A percentile compares a stretch with the other conserved stretches of the same genome.
Evolutionary conservation across 306 rosid genomes (phyloP).

Genomic region (Astragalus glycyphyllos): DNA sequence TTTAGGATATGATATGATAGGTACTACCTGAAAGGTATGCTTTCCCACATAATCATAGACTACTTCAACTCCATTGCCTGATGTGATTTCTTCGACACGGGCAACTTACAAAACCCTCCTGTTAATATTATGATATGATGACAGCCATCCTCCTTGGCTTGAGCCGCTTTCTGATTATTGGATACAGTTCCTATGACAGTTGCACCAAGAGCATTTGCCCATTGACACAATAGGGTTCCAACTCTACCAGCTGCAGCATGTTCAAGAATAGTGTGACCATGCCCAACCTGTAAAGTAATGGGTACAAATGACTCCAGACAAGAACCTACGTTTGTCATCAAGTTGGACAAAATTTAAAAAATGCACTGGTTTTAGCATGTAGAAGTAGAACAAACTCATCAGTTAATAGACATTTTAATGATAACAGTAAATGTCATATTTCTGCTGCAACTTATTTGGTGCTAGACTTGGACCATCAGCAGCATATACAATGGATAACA

Average conservation of each 20-base stretch:
- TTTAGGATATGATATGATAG: neutral
- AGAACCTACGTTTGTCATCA: too few relatives aligned
- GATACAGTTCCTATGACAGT: constrained; percentile 92
- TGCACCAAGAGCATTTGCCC: constrained; percentile 94
- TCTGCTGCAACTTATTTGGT: too few relatives aligned
- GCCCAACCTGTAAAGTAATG: constrained; percentile 60
- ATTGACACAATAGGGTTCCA: constrained; percentile 86
- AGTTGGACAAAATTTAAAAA: too few relatives aligned
- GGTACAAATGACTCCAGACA: too few relatives aligned
- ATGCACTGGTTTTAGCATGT: too few relatives aligned
- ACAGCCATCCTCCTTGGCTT: constrained; percentile 94
- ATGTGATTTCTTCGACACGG: constrained; percentile 79
- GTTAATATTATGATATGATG: constrained; percentile 74
- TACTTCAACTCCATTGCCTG: constrained; percentile 83
- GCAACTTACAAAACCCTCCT: constrained; percentile 76
- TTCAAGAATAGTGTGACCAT: constrained; percentile 78
- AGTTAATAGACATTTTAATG: too few relatives aligned
- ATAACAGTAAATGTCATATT: too few relatives aligned
- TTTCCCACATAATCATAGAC: constrained; percentile 96
- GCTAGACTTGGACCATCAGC: too few relatives aligned
- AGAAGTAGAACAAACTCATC: too few relatives aligned
- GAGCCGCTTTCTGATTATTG: constrained; percentile 79
- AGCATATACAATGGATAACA: too few relatives aligned
- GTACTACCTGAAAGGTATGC: constrained; percentile 83
- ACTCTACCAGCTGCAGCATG: constrained; percentile 99